A percentile compares a stretch with the other conserved stretches of the same genome.
Conservation (phyloP, 2,329 filamentous ascomycete species). For the Seiridium cupressi region DNA sequence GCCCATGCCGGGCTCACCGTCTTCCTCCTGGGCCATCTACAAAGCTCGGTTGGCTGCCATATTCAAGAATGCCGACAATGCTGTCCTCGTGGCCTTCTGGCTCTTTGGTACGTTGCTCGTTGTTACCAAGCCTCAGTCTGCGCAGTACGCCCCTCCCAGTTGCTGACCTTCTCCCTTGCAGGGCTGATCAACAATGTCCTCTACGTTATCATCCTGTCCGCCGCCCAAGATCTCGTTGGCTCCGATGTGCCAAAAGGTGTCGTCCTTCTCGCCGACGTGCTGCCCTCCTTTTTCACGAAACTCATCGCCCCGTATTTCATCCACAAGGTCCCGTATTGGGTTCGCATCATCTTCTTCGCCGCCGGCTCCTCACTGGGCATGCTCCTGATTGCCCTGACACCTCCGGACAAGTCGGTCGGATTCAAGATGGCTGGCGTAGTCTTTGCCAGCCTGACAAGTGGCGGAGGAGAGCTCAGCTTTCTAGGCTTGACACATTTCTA, state of each 20-base stretch:
- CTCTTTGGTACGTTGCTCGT: conserved; percentile 68
- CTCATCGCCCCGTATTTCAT: conserved; percentile 92
- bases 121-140: neutral
- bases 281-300: conserved; percentile 87
- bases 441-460: conserved; percentile 80
- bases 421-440: conserved; percentile 81
- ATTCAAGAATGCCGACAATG: conserved; percentile 66
- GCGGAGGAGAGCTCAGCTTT: conserved; percentile 87
- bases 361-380: conserved; percentile 78
- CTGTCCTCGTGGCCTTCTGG: conserved; percentile 84
- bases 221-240: conserved; percentile 92
- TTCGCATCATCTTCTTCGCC: conserved; percentile 74
- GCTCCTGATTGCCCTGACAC: conserved; percentile 82
- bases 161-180: conserved; percentile 30
- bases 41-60: conserved; percentile 61
- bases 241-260: conserved; percentile 82
- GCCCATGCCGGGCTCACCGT: conserved; percentile 56
- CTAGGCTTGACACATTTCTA: conserved; percentile 92
- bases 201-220: conserved; percentile 94
- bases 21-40: conserved; percentile 73
- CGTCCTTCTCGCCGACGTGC: conserved; percentile 88
- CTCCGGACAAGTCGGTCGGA: conserved; percentile 61
- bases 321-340: conserved; percentile 76
- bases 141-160: neutral
- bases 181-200: conserved; percentile 95